A percentile compares a stretch with the other conserved stretches of the same genome.
Conservation (phyloP, 176 grass and related monocot genomes). For the Thalia dealbata region DNA sequence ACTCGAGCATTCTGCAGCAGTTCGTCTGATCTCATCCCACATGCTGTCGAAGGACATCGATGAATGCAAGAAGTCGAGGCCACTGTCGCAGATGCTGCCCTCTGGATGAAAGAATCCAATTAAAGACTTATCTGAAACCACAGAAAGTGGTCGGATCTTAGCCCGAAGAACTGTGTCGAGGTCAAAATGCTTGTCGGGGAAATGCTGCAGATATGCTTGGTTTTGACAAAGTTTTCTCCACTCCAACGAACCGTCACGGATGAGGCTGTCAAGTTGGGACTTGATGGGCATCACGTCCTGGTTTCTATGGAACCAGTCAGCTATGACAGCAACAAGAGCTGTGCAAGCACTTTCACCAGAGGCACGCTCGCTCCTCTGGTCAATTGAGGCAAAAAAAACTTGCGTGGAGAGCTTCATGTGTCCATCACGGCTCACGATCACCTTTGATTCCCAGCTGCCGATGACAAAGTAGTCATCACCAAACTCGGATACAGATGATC, state of each 20-base stretch:
- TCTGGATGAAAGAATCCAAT: conserved; percentile 94
- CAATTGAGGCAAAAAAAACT: conserved; percentile 91
- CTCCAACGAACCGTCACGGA: conserved; percentile 80
- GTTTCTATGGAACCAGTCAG: conserved; percentile 82
- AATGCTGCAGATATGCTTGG: conserved; percentile 47
- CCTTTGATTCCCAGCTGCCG: conserved; percentile 69
- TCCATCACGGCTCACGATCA: conserved; percentile 70
- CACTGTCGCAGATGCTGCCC: conserved; percentile 34
- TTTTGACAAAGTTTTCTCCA: conserved; percentile 94
- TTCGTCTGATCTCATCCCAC: conserved; percentile 81
- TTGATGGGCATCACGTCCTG: conserved; percentile 62
- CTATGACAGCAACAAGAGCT: conserved; percentile 74
- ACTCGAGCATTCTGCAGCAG: conserved; percentile 17
- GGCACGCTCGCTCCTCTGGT: conserved; percentile 80
- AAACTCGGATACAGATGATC: conserved; percentile 50
- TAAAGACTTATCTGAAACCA: conserved; percentile 54
- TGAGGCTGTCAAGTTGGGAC: conserved; percentile 82
- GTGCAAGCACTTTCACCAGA: conserved; percentile 92
- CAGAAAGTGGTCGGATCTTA: conserved; percentile 62
- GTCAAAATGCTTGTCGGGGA: conserved; percentile 92
- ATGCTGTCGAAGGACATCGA: conserved; percentile 91
- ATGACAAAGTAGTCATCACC: conserved; percentile 87
- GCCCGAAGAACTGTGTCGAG: conserved; percentile 85
- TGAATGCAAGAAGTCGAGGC: conserved; percentile 71
- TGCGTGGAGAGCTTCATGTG: conserved; percentile 61